A percentile compares a stretch with the other conserved stretches of the same genome.
phyloP scores from a whole-genome alignment of 345 rosid genomes.

The Iberis pinnata region DNA sequence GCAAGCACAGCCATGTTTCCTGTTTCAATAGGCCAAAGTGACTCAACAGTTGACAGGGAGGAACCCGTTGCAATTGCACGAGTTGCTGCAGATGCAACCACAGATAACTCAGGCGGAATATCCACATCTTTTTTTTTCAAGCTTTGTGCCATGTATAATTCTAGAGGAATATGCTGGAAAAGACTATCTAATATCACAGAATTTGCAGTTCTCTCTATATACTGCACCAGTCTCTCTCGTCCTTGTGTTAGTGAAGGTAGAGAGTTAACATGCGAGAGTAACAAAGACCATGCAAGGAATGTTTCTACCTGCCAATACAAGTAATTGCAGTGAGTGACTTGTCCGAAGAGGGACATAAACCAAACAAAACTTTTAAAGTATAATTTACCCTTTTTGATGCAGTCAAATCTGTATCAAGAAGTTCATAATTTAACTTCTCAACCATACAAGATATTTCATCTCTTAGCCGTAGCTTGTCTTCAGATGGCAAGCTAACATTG shows the following conservation, averaged over 20 bases:
- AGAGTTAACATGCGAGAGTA: conserved; percentile 66
- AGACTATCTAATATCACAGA: conserved; percentile 71
- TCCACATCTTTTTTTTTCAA: conserved; percentile 70
- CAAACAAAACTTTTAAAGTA: conserved; percentile 15
- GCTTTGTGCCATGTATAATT: conserved; percentile 42
- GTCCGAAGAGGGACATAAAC: background rate
- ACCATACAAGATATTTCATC: conserved; percentile 64
- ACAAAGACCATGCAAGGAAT: conserved; percentile 79
- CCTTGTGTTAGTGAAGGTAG: conserved; percentile 54
- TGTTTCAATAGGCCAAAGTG: conserved; percentile 74
- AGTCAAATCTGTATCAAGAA: conserved; percentile 65
- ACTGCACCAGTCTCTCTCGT: conserved; percentile 72
- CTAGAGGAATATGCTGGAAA: conserved; percentile 83
- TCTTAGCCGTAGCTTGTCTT: conserved; percentile 48
- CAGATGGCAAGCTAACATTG: conserved; percentile 38
- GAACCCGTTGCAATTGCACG: conserved; percentile 60
- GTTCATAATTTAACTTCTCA: conserved; percentile 54
- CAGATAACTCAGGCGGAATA: conserved; percentile 44
- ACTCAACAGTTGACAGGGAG: conserved; percentile 55
- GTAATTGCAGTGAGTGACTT: conserved; percentile 9
- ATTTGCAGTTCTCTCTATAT: conserved; percentile 60
- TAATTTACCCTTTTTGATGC: conserved; percentile 64
- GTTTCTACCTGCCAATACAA: conserved; percentile 55
- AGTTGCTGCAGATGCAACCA: conserved; percentile 65
- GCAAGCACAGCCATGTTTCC: conserved; percentile 68